Base-by-base conservation (phyloP, 352 stramenopile species). In the Blastocystis sp. region DNA sequence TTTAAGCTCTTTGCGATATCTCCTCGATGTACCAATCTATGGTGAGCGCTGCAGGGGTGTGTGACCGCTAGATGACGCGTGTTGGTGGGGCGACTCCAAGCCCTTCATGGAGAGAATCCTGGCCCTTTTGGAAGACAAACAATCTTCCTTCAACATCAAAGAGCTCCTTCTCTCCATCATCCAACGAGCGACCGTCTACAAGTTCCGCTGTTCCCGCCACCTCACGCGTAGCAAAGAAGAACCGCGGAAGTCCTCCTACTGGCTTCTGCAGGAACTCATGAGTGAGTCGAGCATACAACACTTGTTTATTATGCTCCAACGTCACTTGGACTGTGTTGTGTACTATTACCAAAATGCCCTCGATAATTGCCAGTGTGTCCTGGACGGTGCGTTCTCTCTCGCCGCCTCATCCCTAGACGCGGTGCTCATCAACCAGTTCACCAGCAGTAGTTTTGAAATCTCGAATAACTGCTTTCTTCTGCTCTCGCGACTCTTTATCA, bases 61-160 rank as follows among this genome's bases (percentile, higher is more conserved):
- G 45, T 81, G 19, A 62, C 26, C 6, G 16, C 10, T 66, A 81
- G 71, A 66, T n/a, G n/a, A 26, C 19, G 50, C 21, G 35, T 81
- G 71, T n/a, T 81, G 71, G 71, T 81, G 71, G 71, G 71, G 71
- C 21, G 71, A 81, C 50, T 81, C 71, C 19, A 41, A 26, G n/a
- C 33, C 37, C 19, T 81, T 81, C 26, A 26, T 66, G 21, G 31
- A 26, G 10, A 63, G 24, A 29, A 63, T 81, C 26, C 29, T 67
- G 10, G n/a, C 39, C 21, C n/a, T 19, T 21, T n/a, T 81, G 19
- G 41, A 63, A 65, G 55, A 81, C 26, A 19, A 21, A 39, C 16
- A 29, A 3, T n/a, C 37, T 31, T 81, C 71, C n/a, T 81, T 81
- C 55, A 81, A 81, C 55, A 61, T 37, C 19, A 81, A 81, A 31